Evolutionary conservation across 345 rosid species (phyloP), one percentile per base, ranked within the genome.

Genomic region (Eucalyptus sp.): DNA sequence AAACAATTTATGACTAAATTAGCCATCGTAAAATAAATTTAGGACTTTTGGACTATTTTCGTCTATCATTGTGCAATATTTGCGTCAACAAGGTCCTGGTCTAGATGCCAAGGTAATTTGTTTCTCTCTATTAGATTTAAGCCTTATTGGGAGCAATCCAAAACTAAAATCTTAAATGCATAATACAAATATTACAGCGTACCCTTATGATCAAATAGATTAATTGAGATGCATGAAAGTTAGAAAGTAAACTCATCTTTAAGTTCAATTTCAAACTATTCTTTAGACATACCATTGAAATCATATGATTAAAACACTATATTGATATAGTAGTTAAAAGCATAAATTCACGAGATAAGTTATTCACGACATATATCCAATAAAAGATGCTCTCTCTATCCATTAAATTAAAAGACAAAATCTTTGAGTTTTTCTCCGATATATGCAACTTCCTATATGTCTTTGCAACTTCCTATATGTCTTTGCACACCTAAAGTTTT

Each of bases 11-110:
- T 2, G 16, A 62, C 14, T 62, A 62, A 29, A 62, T 62, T 29
- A 13, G 0, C 9, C 0, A 0, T 1, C 0, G 0, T 62, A 29
- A n/a, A 27, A 2, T 62, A 62, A 0, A 62, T 29, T 62, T 6
- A 62, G 0, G 71, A 62, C 10, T 29, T 62, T 62, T 29, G 71
- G 33, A 29, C 33, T 62, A 62, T 12, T 13, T 62, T 62, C 71
- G 3, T 13, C 71, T 62, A 6, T 62, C 33, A 29, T 62, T 29
- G 31, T 29, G 2, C 0, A 29, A 1, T 58, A 58, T 58, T 58
- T 58, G 64, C 2, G 7, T 3, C 33, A 7, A 29, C 33, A 0
- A 62, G 71, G 71, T 62, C 33, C 2, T 62, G 17, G 71, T 62
- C 71, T 62, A 62, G 71, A 62, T 62, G 33, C 16, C 17, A 62